Conservation (phyloP, 192 early-diverging fungal species). For the Kickxella alabastrina region DNA sequence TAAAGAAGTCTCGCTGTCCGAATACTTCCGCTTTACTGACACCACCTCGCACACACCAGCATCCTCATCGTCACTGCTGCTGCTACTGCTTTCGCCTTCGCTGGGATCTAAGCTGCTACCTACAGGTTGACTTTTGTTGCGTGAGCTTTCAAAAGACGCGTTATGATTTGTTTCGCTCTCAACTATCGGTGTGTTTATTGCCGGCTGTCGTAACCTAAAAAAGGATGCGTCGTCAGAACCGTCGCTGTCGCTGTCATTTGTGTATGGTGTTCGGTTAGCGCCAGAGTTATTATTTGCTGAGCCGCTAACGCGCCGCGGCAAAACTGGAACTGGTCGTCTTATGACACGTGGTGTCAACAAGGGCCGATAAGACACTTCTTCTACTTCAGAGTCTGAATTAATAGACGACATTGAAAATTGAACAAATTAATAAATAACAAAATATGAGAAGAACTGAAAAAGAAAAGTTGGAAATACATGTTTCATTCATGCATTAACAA, state of each 20-base stretch:
- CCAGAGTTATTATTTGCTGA: too few relatives aligned
- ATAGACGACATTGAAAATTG: slow-evolving; percentile 9
- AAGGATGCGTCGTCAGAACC: slow-evolving; percentile 15
- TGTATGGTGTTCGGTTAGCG: too few relatives aligned
- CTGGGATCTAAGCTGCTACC: not conserved
- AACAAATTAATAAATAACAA: too few relatives aligned
- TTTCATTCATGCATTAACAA: too few relatives aligned
- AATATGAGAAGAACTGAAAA: too few relatives aligned
- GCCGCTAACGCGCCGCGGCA: not conserved
- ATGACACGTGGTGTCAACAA: slow-evolving; percentile 7
- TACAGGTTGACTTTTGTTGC: not conserved
- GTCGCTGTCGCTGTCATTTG: not conserved
- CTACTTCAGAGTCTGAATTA: slow-evolving; percentile 23
- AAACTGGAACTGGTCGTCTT: slow-evolving; percentile 11
- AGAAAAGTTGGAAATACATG: too few relatives aligned
- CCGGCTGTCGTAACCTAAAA: slow-evolving; percentile 2
- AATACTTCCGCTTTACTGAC: not conserved
- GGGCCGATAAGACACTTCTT: slow-evolving; percentile 6
- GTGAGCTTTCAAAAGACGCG: not conserved
- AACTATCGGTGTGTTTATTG: too few relatives aligned
- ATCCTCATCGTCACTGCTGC: slow-evolving; percentile 13
- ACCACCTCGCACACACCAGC: not conserved
- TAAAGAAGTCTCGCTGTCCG: not conserved
- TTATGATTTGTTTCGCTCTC: not conserved
- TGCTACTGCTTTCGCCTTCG: not conserved